Percentiles rank a stretch among this genome's conserved stretches.
Conservation (phyloP, 257 asterid species). For the Solanum paucissectum region DNA sequence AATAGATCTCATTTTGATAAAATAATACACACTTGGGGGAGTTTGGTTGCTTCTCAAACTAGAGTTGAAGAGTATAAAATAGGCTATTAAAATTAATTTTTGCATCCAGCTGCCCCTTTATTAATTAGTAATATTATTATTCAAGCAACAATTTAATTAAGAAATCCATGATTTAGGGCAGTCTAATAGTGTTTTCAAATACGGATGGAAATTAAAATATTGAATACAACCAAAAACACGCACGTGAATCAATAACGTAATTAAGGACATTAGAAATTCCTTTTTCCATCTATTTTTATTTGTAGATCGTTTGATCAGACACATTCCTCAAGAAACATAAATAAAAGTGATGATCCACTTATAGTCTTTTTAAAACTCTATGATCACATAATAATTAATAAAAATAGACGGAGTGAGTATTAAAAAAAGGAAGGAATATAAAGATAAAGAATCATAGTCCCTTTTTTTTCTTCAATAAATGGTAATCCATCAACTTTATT, state of each 20-base stretch:
- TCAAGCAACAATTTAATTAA: not conserved
- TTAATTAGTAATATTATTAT: not conserved
- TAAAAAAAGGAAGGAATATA: no score
- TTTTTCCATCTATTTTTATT: not conserved
- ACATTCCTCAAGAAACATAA: no score
- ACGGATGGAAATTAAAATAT: not conserved
- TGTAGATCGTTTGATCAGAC: not conserved
- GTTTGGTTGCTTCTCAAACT: not conserved
- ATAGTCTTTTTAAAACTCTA: not conserved
- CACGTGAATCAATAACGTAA: not conserved
- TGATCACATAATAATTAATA: not conserved
- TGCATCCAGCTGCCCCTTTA: not conserved
- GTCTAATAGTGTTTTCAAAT: not conserved
- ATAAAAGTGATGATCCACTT: not conserved
- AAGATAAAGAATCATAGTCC: not conserved
- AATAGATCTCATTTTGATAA: not conserved
- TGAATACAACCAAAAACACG: not conserved
- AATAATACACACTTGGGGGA: not conserved
- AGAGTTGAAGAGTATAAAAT: not conserved
- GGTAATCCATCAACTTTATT: not conserved
- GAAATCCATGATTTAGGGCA: not conserved
- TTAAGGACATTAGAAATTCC: not conserved
- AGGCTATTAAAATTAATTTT: not conserved
- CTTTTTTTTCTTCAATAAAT: no score
- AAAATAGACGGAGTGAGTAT: no score